These are phyloP conservation scores for Ambrosiella xylebori DNA, from an alignment of 2,329 filamentous ascomycete genomes.

Conservation along the genomic window DNA sequence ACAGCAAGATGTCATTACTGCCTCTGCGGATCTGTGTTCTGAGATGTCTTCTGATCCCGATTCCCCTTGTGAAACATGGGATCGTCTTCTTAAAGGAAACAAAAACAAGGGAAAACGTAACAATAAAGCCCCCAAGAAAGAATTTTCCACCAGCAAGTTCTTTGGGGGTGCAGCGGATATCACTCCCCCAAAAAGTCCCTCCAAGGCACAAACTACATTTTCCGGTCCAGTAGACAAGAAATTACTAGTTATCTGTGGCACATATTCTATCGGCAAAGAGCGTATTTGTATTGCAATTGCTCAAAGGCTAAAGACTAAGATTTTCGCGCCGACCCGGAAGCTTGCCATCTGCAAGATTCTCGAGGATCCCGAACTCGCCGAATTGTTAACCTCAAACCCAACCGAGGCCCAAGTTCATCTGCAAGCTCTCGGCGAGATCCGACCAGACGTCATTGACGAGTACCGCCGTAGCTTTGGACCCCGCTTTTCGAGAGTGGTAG, in stretches of 20 bases:
- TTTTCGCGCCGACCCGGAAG: slow-evolving; percentile 72
- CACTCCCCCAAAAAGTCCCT: slow-evolving; percentile 2
- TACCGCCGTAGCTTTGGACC: slow-evolving; percentile 68
- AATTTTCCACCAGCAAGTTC: slow-evolving; percentile 30
- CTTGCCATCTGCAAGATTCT: slow-evolving; percentile 70
- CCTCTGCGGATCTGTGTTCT: slow-evolving; percentile 78
- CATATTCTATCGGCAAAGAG: slow-evolving; percentile 96
- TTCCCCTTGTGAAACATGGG: slow-evolving; percentile 30
- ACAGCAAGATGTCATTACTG: slow-evolving; percentile 71
- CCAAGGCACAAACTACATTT: slow-evolving; percentile 18
- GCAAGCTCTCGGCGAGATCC: slow-evolving; percentile 89
- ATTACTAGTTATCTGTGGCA: slow-evolving; percentile 80
- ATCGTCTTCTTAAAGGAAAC: slow-evolving; percentile 17
- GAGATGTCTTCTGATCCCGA: slow-evolving; percentile 49
- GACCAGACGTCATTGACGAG: slow-evolving; percentile 75
- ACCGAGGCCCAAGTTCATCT: slow-evolving; percentile 87
- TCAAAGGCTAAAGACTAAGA: slow-evolving; percentile 67
- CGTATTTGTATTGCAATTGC: slow-evolving; percentile 88
- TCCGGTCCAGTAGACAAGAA: slow-evolving; percentile 18
- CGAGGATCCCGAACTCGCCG: slow-evolving; percentile 65
- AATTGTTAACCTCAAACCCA: slow-evolving; percentile 63
- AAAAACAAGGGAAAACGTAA: slow-evolving; percentile 18
- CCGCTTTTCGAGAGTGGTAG: slow-evolving; percentile 72
- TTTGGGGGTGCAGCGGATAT: slow-evolving; percentile 23
- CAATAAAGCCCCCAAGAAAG: slow-evolving; percentile 14